Evolutionary conservation across 495 filamentous ascomycete genomes (phyloP).

Genomic region (Evernia prunastri): DNA sequence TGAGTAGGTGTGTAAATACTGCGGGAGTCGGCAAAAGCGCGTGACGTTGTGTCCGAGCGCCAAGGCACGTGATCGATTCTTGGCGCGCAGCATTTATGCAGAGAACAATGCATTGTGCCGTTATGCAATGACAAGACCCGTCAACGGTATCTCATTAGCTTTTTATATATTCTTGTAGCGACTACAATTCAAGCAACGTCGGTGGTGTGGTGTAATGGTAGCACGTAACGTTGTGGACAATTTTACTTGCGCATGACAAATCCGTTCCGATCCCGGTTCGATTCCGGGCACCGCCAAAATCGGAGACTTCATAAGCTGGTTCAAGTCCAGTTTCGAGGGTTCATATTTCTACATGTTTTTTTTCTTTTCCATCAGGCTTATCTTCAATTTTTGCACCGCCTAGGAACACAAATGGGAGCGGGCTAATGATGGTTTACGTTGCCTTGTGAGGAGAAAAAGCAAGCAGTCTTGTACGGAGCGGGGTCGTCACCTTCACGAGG

Average conservation of each 20-base stretch:
- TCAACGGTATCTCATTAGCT: no score
- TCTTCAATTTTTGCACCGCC: no score
- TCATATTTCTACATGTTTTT: background rate
- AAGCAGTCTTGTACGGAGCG: no score
- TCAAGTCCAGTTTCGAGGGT: background rate
- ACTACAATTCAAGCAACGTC: background rate
- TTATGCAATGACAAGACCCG: no score
- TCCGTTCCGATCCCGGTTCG: constrained; percentile 19
- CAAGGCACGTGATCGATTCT: background rate
- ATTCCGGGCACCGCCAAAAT: constrained; percentile 14
- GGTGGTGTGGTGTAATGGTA: constrained; percentile 25
- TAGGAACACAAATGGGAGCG: no score
- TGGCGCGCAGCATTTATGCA: background rate
- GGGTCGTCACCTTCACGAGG: no score
- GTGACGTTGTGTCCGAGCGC: background rate
- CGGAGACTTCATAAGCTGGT: background rate
- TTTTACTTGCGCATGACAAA: background rate
- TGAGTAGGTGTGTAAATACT: no score
- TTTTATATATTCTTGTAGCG: background rate
- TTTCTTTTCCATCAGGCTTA: no score
- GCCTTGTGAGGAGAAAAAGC: no score
- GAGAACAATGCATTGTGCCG: background rate
- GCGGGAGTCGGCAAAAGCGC: background rate
- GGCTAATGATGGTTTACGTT: no score
- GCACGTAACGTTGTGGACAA: constrained; percentile 22